Conservation (phyloP, 129 eudicot genomes). For the Flaveria ramosissima region DNA sequence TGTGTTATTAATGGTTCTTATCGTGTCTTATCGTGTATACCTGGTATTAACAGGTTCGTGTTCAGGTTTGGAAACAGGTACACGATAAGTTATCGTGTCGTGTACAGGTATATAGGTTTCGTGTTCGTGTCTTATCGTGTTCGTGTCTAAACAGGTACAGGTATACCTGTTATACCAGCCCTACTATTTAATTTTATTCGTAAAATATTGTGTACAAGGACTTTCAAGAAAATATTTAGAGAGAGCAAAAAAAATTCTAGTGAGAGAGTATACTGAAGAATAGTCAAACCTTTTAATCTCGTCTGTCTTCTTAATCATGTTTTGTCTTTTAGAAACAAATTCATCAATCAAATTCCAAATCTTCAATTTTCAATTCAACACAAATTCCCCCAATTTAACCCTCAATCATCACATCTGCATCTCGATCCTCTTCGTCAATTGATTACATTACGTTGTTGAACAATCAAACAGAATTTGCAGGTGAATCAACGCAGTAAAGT, state of each 20-base stretch:
- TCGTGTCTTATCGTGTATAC: too few relatives aligned
- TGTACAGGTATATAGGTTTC: too few relatives aligned
- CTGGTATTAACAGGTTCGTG: too few relatives aligned
- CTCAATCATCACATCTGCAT: slow-evolving; percentile 9
- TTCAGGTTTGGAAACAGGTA: too few relatives aligned
- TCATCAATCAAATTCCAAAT: background rate
- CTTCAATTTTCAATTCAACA: background rate
- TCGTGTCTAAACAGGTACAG: too few relatives aligned
- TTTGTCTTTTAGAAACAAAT: slow-evolving; percentile 10
- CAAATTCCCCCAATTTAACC: slow-evolving; percentile 6
- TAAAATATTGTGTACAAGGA: background rate
- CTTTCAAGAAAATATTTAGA: background rate
- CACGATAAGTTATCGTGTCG: too few relatives aligned
- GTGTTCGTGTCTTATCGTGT: too few relatives aligned
- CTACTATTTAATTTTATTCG: too few relatives aligned
- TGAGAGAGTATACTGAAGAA: slow-evolving; percentile 27
- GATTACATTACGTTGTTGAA: slow-evolving; percentile 18
- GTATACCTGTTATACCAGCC: too few relatives aligned
- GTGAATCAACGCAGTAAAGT: background rate
- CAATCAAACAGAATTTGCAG: slow-evolving; percentile 12
- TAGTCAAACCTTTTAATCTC: slow-evolving; percentile 31
- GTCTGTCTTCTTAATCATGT: slow-evolving; percentile 24
- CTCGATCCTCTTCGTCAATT: background rate
- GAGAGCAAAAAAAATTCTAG: slow-evolving; percentile 24
- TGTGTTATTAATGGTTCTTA: too few relatives aligned